Conservation (phyloP, 192 early-diverging fungal species). For the Coemansia sp. region DNA sequence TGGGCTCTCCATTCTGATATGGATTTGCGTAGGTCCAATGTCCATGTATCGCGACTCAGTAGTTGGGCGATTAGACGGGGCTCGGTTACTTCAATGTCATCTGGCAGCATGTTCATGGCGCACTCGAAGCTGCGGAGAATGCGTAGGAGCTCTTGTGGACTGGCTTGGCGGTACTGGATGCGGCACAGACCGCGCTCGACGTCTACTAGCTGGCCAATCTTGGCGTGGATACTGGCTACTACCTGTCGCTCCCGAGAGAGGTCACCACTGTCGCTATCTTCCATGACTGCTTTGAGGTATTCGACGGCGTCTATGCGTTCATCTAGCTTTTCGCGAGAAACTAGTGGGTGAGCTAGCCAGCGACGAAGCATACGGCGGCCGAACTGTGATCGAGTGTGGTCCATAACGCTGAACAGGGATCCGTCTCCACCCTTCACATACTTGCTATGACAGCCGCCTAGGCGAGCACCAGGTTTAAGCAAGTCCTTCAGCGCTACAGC, state of each 20-base stretch:
- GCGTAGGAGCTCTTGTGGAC: slow-evolving; percentile 79
- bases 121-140: slow-evolving; percentile 65
- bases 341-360: slow-evolving; percentile 92
- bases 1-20: slow-evolving; percentile 36
- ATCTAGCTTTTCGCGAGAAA: slow-evolving; percentile 62
- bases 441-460: slow-evolving; percentile 18
- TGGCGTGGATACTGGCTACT: slow-evolving; percentile 50
- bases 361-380: slow-evolving; percentile 80
- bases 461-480: slow-evolving; percentile 13
- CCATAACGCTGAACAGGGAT: slow-evolving; percentile 82
- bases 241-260: not conserved
- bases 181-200: slow-evolving; percentile 91
- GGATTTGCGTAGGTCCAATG: slow-evolving; percentile 38
- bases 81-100: slow-evolving; percentile 14
- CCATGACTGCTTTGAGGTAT: slow-evolving; percentile 64
- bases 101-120: slow-evolving; percentile 36
- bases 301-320: slow-evolving; percentile 83
- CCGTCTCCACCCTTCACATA: slow-evolving; percentile 59
- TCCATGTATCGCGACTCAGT: slow-evolving; percentile 44
- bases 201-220: slow-evolving; percentile 72
- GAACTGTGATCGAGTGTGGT: slow-evolving; percentile 83
- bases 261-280: slow-evolving; percentile 38
- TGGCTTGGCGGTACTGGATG: slow-evolving; percentile 81
- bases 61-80: slow-evolving; percentile 35
- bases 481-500: slow-evolving; percentile 25